Base-by-base conservation (phyloP, 225 moss, liverwort and hornwort species). In the Marchantia paleacea region DNA sequence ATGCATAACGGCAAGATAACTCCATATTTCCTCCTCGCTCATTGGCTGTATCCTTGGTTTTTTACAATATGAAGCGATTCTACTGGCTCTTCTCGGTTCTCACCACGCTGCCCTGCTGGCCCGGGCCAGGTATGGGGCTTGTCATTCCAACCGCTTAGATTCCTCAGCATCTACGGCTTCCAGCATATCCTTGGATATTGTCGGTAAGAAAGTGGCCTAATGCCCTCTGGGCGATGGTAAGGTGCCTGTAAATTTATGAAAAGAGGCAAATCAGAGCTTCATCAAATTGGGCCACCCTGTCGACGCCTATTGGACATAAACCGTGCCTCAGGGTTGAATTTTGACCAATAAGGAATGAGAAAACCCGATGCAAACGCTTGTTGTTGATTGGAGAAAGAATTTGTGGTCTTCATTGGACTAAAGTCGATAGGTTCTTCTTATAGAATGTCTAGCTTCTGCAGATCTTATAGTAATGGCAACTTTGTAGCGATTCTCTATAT, bases 151-250 rank as follows among this genome's bases (percentile, higher is more conserved):
- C 63, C 63, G 63, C 63, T 63, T n/a, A 63, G 22, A 63, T 63
- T 19, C 63, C 8, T 24, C 20, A 63, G 63, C 18, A 63, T 63
- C 63, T 63, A 63, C 63, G 63, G 63, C 63, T 24, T 24, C 8
- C 63, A 63, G 63, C 63, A 63, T 63, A 63, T 63, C 63, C 63
- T 63, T 63, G 63, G 63, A 63, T 63, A 63, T 8, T 63, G 63
- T 63, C 63, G 20, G 63, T 63, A 19, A 63, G 63, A 63, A n/a
- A 63, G 63, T 20, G 20, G 63, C 22, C 20, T 63, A 63, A 20
- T 63, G 63, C 63, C n/a, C 20, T 63, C 9, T 63, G 63, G 63
- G n/a, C 63, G 57, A 57, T 57, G 19, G 57, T 57, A 24, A 19
- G 63, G n/a, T 63, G 63, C 0, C 20, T 63, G 63, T 20, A 24